Percentiles rank a stretch among this genome's conserved stretches.
Conservation (phyloP, 805 yeast genomes). For the Pichia heedii region DNA sequence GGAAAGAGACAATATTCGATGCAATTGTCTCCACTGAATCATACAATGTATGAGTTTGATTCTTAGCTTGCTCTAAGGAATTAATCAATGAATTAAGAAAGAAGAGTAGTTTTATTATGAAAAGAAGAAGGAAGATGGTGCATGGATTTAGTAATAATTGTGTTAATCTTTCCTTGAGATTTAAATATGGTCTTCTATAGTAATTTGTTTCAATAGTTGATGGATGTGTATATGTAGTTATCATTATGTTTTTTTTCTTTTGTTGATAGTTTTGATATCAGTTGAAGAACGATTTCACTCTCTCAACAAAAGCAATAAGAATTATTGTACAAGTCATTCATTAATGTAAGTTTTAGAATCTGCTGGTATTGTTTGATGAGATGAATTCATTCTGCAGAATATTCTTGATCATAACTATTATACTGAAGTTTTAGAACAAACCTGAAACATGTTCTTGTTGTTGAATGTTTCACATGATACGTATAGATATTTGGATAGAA, state of each 20-base stretch:
- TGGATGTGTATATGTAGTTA: conserved; percentile 6
- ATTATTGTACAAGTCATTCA: too few relatives aligned
- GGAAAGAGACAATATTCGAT: conserved; percentile 33
- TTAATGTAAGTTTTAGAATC: too few relatives aligned
- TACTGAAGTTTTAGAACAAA: too few relatives aligned
- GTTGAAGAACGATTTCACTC: background rate
- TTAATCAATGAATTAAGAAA: conserved; percentile 41
- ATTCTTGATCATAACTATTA: too few relatives aligned
- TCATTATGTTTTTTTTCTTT: background rate
- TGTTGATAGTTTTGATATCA: background rate
- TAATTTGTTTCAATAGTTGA: conserved; percentile 1
- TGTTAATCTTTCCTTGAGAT: conserved; percentile 43
- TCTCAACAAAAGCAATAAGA: background rate
- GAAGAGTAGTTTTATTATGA: conserved; percentile 50
- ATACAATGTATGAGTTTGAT: conserved; percentile 37
- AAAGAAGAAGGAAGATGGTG: conserved; percentile 45
- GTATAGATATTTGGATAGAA: too few relatives aligned
- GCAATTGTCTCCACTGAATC: conserved; percentile 33
- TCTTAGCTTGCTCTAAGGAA: conserved; percentile 33
- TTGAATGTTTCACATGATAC: too few relatives aligned
- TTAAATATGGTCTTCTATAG: conserved; percentile 33
- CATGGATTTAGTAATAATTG: conserved; percentile 63
- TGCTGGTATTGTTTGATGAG: too few relatives aligned
- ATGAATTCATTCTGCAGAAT: too few relatives aligned
- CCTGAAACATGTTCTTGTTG: too few relatives aligned